Evolutionary conservation across 768 basidiomycete species (phyloP).

Genomic region (Hygrocybe coccinea): DNA sequence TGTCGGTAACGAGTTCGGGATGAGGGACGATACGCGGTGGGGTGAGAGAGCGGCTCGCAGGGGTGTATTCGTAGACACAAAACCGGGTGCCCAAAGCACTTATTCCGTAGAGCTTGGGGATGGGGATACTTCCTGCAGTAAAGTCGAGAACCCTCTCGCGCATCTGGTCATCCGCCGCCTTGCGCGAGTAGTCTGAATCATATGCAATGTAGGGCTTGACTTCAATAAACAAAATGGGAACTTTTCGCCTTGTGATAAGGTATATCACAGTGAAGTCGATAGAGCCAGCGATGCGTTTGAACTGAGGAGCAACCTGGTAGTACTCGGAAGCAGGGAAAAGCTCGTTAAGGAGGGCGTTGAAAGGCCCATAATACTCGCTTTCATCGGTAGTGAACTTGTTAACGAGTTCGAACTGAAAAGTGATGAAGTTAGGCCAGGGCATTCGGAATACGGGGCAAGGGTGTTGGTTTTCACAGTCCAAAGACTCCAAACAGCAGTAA

Average conservation of each 20-base stretch:
- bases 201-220: not conserved
- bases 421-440: conserved; percentile 2
- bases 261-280: conserved; percentile 6
- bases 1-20: not conserved
- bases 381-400: conserved; percentile 5
- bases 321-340: conserved; percentile 1
- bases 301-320: conserved; percentile 1
- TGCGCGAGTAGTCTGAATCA: not conserved
- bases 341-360: conserved; percentile 1
- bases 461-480: too few species aligned
- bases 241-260: not conserved
- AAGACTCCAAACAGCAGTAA: too few species aligned
- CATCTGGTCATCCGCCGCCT: conserved; percentile 2
- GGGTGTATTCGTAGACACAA: conserved; percentile 4
- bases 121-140: conserved; percentile 4
- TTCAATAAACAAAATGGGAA: not conserved
- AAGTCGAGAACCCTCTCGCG: conserved; percentile 4
- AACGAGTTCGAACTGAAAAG: conserved; percentile 3
- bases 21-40: conserved; percentile 2
- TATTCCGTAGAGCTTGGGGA: conserved; percentile 5
- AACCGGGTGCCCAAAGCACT: conserved; percentile 3
- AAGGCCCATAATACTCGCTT: conserved; percentile 5
- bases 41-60: not conserved
- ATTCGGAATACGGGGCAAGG: too few species aligned
- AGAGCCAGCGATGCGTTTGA: not conserved